Evolutionary conservation across 83 land plant species (phyloP), one percentile per base, ranked within the genome.

Genomic region (Thuja plicata): DNA sequence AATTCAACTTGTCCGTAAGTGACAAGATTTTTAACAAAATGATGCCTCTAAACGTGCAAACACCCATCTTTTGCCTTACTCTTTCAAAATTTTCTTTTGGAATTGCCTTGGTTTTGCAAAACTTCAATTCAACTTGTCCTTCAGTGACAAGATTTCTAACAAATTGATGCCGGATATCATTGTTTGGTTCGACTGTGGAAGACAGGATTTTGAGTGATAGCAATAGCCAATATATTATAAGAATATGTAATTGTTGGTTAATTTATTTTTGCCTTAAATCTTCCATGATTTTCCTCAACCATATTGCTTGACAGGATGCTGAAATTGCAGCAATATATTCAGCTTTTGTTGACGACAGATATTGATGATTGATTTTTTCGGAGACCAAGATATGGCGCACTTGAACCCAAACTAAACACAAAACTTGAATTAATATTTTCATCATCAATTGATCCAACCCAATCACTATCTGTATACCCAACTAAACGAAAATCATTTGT

Each of bases 161-260:
- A 37, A 90, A 90, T 19, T 88, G 91, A 88, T 88, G 54, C 1
- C 52, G 24, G 24, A 88, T 62, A 30, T 90, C 87, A 16, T 88
- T 84, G 70, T 90, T 85, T 90, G 19, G 89, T 88, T 15, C 66
- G 84, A 81, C 70, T 86, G 71, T 90, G 89, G 73, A 87, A 90
- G 32, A 90, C 86, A 19, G 74, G 48, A 52, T 90, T 90, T 41
- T 85, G 84, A 34, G 54, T 38, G 0, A 89, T 76, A 7, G 27
- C 84, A 86, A 89, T 89, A 27, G 84, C 24, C 9, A 66, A 86
- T 17, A 19, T 74, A 54, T 86, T 89, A 50, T 88, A 89, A 90
- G 87, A 89, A 46, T 62, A 50, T n/a, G 86, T 45, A 46, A 15
- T 89, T 12, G 87, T 80, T 45, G 60, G 24, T 24, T 45, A 3